These are phyloP conservation scores for Sanguinoderma infundibulare DNA, from an alignment of 1,284 basidiomycete species.

Conservation along the genomic window DNA sequence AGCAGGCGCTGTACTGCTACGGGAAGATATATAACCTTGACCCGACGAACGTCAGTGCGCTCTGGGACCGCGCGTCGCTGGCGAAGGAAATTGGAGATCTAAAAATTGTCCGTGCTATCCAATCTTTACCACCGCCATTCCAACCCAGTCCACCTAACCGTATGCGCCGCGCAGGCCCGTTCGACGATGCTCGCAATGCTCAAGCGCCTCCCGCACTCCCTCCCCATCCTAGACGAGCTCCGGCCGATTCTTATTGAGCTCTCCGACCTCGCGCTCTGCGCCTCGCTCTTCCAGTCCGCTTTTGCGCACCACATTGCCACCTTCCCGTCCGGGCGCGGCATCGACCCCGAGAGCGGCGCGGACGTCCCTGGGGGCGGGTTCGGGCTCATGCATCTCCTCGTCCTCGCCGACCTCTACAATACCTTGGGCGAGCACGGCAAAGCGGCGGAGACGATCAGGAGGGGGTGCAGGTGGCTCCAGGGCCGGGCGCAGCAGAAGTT, in stretches of 20 bases:
- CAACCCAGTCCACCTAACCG: no score
- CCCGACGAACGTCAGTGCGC: conserved; percentile 80
- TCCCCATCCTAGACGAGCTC: conserved; percentile 81
- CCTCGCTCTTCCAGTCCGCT: conserved; percentile 65
- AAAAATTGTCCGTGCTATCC: conserved; percentile 52
- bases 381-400: conserved; percentile 68
- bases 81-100: conserved; percentile 79
- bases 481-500: conserved; percentile 74
- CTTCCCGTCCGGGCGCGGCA: conserved; percentile 39
- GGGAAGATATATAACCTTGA: conserved; percentile 84
- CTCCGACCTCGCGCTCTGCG: conserved; percentile 66
- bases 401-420: conserved; percentile 86
- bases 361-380: conserved; percentile 54
- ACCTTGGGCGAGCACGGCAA: conserved; percentile 70
- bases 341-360: conserved; percentile 30
- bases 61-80: conserved; percentile 90
- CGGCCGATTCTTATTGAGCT: conserved; percentile 79
- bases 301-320: conserved; percentile 52
- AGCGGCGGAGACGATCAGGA: conserved; percentile 73
- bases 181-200: conserved; percentile 79
- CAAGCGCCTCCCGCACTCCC: conserved; percentile 80
- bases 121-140: neutral
- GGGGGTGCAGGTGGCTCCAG: conserved; percentile 89
- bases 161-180: conserved; percentile 57
- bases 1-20: conserved; percentile 93